Evolutionary conservation across 2,329 filamentous ascomycete genomes (phyloP).

Genomic region (Davidsoniella neocaledoniae): DNA sequence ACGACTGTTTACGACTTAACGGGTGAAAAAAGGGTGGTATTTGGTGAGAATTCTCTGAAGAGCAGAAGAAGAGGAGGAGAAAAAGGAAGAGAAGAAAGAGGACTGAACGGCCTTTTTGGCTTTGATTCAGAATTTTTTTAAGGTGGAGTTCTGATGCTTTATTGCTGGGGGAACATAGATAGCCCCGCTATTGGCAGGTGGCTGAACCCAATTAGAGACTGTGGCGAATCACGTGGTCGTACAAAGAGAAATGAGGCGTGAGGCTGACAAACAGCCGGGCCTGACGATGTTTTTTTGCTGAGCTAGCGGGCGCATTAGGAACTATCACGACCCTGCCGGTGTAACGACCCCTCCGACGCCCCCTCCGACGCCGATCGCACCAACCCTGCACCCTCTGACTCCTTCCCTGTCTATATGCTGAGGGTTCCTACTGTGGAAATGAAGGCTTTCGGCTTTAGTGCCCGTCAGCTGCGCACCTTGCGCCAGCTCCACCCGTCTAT

Average conservation of each 20-base stretch:
- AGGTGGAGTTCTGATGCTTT: constrained; percentile 8
- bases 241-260: constrained; percentile 8
- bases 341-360: neutral
- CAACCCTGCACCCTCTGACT: neutral
- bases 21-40: constrained; percentile 13
- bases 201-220: constrained; percentile 4
- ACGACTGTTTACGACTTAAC: constrained; percentile 17
- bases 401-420: neutral
- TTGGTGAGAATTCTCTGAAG: constrained; percentile 16
- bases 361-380: neutral
- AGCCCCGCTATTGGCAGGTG: constrained; percentile 4
- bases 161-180: constrained; percentile 5
- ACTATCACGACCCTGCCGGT: neutral
- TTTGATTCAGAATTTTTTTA: constrained; percentile 12
- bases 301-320: neutral
- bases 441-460: constrained; percentile 12
- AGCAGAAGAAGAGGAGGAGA: constrained; percentile 17
- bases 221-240: constrained; percentile 5
- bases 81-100: constrained; percentile 6
- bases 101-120: constrained; percentile 10
- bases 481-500: constrained; percentile 16
- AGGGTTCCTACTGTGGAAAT: constrained; percentile 1
- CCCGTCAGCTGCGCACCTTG: constrained; percentile 22
- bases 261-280: constrained; percentile 8
- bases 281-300: neutral